Conservation (phyloP, 2,329 filamentous ascomycete genomes). For the Colletotrichum siamense region DNA sequence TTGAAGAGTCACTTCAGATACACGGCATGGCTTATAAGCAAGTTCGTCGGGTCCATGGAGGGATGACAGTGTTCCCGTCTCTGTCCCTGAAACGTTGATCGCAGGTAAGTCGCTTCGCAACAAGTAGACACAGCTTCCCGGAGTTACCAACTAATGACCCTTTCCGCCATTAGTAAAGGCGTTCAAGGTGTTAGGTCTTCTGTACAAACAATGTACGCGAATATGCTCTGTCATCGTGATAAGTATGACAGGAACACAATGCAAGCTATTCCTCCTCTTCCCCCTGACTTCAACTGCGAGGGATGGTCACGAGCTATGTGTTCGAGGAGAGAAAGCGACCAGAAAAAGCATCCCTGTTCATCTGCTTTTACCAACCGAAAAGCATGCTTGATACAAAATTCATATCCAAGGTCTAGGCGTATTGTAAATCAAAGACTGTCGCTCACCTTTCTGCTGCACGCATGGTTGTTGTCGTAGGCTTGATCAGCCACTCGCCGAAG, state of each 20-base stretch:
- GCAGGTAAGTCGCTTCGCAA: neutral
- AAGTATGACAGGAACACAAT: neutral
- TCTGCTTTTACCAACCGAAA: too few species aligned
- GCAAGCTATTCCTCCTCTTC: neutral
- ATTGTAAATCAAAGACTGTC: too few species aligned
- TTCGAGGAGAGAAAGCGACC: too few species aligned
- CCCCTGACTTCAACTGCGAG: neutral
- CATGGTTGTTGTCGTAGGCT: too few species aligned
- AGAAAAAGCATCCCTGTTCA: too few species aligned
- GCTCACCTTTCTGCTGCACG: too few species aligned
- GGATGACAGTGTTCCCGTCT: neutral
- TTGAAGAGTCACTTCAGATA: neutral
- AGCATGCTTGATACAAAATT: too few species aligned
- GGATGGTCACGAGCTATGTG: neutral
- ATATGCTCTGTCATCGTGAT: neutral
- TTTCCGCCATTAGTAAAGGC: rapidly evolving
- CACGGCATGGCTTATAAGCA: neutral
- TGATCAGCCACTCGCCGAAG: too few species aligned
- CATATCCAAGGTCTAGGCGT: too few species aligned
- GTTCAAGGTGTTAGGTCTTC: neutral
- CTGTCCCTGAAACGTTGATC: neutral
- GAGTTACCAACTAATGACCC: neutral
- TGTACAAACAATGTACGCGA: neutral
- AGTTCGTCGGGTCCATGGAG: neutral
- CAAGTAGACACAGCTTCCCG: neutral